phyloP scores from a whole-genome alignment of 306 rosid species.

The Fragaria iinumae region DNA sequence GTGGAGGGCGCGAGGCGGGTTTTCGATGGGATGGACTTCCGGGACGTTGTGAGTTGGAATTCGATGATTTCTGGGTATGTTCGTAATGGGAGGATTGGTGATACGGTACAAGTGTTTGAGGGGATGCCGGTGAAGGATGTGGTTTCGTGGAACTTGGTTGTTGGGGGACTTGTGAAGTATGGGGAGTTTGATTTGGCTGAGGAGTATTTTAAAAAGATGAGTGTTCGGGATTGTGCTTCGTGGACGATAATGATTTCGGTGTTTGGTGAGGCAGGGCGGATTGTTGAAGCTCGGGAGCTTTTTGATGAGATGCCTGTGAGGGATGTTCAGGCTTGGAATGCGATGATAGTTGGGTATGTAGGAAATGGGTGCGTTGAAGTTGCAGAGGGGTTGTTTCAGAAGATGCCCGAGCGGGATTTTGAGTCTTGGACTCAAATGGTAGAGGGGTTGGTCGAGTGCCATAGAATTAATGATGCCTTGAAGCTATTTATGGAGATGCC shows the following conservation, averaged over 20 bases:
- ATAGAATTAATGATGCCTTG: conserved; percentile 39
- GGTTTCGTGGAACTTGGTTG: conserved; percentile 55
- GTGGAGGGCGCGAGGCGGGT: conserved; percentile 39
- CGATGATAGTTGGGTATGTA: conserved; percentile 40
- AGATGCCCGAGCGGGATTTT: conserved; percentile 40
- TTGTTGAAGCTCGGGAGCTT: conserved; percentile 36
- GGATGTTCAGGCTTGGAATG: conserved; percentile 50
- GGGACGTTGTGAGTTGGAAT: conserved; percentile 51
- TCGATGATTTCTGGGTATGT: conserved; percentile 51
- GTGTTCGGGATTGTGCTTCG: conserved; percentile 39
- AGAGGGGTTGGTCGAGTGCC: conserved; percentile 36
- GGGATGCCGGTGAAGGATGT: conserved; percentile 43
- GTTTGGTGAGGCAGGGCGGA: conserved; percentile 30
- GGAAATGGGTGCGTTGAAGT: conserved; percentile 33
- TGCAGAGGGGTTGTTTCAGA: conserved; percentile 41
- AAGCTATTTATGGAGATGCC: conserved; percentile 49
- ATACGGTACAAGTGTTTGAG: conserved; percentile 37
- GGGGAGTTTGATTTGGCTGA: conserved; percentile 40
- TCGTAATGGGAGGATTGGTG: conserved; percentile 39
- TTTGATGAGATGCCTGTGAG: conserved; percentile 45
- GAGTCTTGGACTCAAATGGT: conserved; percentile 42
- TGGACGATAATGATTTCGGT: conserved; percentile 56
- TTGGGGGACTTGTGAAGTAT: conserved; percentile 45
- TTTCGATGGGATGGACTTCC: conserved; percentile 35
- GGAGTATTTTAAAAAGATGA: conserved; percentile 36